Evolutionary conservation across 75 land plant species (phyloP).

Genomic region (Larix kaempferi): DNA sequence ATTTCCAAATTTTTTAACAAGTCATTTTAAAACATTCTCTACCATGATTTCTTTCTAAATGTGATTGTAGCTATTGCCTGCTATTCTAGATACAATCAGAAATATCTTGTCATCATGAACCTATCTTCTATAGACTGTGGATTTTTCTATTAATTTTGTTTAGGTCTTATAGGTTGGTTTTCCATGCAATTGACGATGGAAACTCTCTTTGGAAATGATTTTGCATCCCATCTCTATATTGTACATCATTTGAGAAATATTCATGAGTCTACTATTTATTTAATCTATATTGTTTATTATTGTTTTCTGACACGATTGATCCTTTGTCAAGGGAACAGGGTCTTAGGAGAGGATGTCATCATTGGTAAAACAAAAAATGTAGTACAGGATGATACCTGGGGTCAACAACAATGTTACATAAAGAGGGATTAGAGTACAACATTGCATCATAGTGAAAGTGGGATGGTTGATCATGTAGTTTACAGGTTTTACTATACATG

Average conservation of each 20-base stretch:
- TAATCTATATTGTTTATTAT: background rate
- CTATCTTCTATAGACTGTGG: slow-evolving; percentile 98
- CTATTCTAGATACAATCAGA: slow-evolving; percentile 98
- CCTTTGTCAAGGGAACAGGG: slow-evolving; percentile 68
- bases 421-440: slow-evolving; percentile 93
- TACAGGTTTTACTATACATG: background rate
- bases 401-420: slow-evolving; percentile 78
- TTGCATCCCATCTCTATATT: background rate
- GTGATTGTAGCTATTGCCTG: slow-evolving; percentile 98
- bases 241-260: background rate
- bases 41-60: slow-evolving; percentile 42
- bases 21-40: background rate
- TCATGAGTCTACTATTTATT: background rate
- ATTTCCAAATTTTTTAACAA: background rate
- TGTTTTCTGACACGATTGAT: background rate
- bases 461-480: slow-evolving; percentile 94
- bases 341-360: slow-evolving; percentile 95
- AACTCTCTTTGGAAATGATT: background rate
- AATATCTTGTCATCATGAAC: slow-evolving; percentile 98
- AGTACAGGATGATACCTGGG: slow-evolving; percentile 82
- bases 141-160: slow-evolving; percentile 92
- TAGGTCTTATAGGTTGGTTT: slow-evolving; percentile 83
- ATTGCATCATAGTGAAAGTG: slow-evolving; percentile 98
- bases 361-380: slow-evolving; percentile 93
- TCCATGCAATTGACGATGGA: too few species aligned